Base-by-base conservation (phyloP, 345 rosid genomes). In the sweet orange (Citrus sinensis) region DNA sequence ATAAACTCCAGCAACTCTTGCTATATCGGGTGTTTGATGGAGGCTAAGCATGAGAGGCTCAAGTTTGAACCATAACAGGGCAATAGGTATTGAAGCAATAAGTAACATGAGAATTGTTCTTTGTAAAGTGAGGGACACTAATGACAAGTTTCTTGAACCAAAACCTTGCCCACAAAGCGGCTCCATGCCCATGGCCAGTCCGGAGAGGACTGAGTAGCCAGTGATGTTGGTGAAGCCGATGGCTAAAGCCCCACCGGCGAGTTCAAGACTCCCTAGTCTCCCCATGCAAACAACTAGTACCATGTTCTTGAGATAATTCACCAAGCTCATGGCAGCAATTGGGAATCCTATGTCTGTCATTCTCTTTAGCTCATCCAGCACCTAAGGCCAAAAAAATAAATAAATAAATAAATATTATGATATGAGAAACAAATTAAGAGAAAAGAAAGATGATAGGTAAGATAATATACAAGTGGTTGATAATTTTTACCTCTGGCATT, bases 101-200 rank as follows among this genome's bases (percentile, higher is more conserved):
- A 95, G 82, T 35, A 93, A 79, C 92, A 93, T 85, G 24, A 87
- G 56, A 61, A 92, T 88, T 24, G 98, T 92, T 87, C 91, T 87
- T 67, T 76, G 84, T 54, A 93, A 84, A 32, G 92, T 89, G 4
- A 77, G 87, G 37, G 81, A 78, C 30, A 92, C 96, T 6, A 91
- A 73, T 9, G 83, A 76, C 20, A 75, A 69, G 77, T 93, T 92
- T 60, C 80, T 89, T 7, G 98, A 93, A 27, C 99, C 99, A 40
- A 90, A 84, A 62, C 97, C 95, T 81, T 95, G 99, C 76, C 97
- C 86, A 22, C 98, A 93, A 7, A 95, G 82, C 19, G 98, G 92
- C 79, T 95, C 99, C 98, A 95, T 93, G 51, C 99, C 98, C 85
- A 83, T 86, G 39, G 99, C 97, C 5, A 95, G 83, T 46, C 99